These are phyloP conservation scores for Phialocephala sp. DNA, from an alignment of 2,329 filamentous ascomycete species.

Conservation along the genomic window DNA sequence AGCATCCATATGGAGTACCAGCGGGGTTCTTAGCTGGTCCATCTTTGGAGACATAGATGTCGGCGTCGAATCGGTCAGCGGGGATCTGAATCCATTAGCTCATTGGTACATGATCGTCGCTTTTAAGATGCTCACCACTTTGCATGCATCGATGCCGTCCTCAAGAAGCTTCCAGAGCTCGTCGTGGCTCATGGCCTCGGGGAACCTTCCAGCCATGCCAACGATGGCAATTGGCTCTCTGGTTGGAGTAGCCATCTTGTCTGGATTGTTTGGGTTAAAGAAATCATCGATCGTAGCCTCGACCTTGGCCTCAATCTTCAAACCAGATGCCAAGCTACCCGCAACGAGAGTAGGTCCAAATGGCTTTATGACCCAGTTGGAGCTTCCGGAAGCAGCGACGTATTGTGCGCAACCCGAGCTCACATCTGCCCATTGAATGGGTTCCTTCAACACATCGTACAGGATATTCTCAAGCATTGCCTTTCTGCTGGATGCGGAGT, in stretches of 20 bases:
- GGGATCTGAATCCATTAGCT: constrained; percentile 10
- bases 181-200: constrained; percentile 3
- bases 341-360: constrained; percentile 2
- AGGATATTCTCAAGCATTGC: constrained; percentile 2
- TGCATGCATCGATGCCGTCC: background rate
- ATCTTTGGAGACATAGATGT: constrained; percentile 71
- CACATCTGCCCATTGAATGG: constrained; percentile 7
- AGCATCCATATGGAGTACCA: constrained; percentile 76
- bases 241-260: constrained; percentile 3
- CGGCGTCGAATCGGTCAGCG: constrained; percentile 60
- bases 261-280: background rate
- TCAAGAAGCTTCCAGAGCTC: constrained; percentile 6
- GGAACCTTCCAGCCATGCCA: constrained; percentile 3
- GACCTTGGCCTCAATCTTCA: constrained; percentile 9
- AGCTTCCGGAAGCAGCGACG: background rate
- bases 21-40: constrained; percentile 77
- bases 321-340: constrained; percentile 1
- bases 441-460: constrained; percentile 6
- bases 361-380: background rate
- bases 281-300: constrained; percentile 7
- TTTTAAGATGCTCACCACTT: background rate
- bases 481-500: background rate
- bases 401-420: constrained; percentile 6
- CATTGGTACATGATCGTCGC: background rate
- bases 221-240: constrained; percentile 6